Conservation (phyloP, 2,329 filamentous ascomycete species). For the Aspergillus phoenicis region DNA sequence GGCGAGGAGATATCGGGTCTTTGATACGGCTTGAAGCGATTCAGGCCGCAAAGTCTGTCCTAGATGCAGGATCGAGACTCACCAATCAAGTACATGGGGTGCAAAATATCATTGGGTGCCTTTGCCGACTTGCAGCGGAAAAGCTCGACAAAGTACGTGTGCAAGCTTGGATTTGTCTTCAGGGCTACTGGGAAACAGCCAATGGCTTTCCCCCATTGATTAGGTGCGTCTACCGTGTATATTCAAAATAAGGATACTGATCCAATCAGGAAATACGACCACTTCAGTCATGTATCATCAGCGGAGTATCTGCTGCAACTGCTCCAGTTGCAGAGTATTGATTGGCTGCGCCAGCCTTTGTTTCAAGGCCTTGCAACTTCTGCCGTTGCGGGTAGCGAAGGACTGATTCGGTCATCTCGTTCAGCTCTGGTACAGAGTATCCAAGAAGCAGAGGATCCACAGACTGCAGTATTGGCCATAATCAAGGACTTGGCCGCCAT, state of each 20-base stretch:
- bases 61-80: constrained; percentile 24
- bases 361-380: constrained; percentile 50
- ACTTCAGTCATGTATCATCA: constrained; percentile 50
- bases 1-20: constrained; percentile 87
- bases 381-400: constrained; percentile 48
- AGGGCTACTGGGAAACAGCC: constrained; percentile 42
- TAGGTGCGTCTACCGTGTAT: constrained; percentile 39
- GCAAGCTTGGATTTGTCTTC: constrained; percentile 49
- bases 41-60: constrained; percentile 56
- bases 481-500: constrained; percentile 58
- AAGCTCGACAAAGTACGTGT: constrained; percentile 85
- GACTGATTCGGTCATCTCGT: constrained; percentile 46
- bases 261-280: constrained; percentile 41
- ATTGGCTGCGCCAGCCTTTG: constrained; percentile 42
- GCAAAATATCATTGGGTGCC: constrained; percentile 39
- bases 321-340: constrained; percentile 37
- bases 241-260: constrained; percentile 23
- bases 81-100: constrained; percentile 20
- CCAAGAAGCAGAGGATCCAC: constrained; percentile 30
- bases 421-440: constrained; percentile 45
- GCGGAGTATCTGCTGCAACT: constrained; percentile 48
- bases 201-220: constrained; percentile 37
- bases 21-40: constrained; percentile 80
- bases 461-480: constrained; percentile 47
- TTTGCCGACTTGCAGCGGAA: constrained; percentile 75